Evolutionary conservation across 768 basidiomycete species (phyloP), one percentile per base, ranked within the genome.

Genomic region (Podaxis carcinomalis): DNA sequence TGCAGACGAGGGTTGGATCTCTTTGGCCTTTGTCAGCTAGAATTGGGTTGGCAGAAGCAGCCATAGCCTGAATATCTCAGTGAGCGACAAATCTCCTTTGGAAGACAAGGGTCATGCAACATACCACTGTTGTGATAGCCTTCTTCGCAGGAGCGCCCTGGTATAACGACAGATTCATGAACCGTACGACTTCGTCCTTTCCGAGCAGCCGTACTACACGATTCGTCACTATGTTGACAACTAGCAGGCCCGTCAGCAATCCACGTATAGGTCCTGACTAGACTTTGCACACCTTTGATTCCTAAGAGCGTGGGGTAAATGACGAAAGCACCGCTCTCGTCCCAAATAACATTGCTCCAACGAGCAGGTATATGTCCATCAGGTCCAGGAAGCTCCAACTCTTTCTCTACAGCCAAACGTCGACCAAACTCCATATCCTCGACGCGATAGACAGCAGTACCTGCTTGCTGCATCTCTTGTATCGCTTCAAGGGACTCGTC

Each of bases 341-440:
- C 97, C 95, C 95, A 99, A n/a, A 94, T 83, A 0, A 87, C 92
- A 69, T 92, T 95, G 27, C 86, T 91, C 80, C 90, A 94, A 67
- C 86, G 83, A 23, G 87, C 91, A 56, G 86, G 89, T 60, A 83
- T 77, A 56, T 77, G 79, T 28, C 88, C 88, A 69, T 92, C 90
- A 3, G 86, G 85, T 11, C 87, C 89, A 39, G 89, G 86, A 58
- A 89, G 75, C 75, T 98, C 95, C 46, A 99, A 74, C 68, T 98
- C 97, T 63, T 92, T 81, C 73, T 99, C 97, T 32, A 88, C 79
- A 3, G 96, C 96, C 63, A 98, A 77, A n/a, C 96, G 83, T 59
- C 96, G 80, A n/a, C 96, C 95, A 68, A 99, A 98, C 72, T 99
- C 97, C 97, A 99, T 99, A 74, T 98, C 95, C 57, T 99, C 97